Evolutionary conservation across 2,329 filamentous ascomycete genomes (phyloP).

Genomic region (Microdochium paspali): DNA sequence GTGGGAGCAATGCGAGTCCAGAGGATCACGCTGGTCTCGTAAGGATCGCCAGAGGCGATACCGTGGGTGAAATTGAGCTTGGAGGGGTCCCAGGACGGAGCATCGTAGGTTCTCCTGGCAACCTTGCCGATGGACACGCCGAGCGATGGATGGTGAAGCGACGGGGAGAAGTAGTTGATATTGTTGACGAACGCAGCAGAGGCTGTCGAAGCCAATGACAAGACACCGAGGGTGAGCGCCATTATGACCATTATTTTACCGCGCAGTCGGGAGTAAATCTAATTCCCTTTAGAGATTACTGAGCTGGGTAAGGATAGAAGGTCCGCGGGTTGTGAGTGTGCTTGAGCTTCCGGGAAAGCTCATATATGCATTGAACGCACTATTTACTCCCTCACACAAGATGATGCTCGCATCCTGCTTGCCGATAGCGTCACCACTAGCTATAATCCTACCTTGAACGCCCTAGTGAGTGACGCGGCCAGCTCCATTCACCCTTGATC

Average conservation of each 20-base stretch:
- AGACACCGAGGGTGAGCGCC: slow-evolving; percentile 6
- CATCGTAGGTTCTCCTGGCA: slow-evolving; percentile 39
- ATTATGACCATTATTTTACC: slow-evolving; percentile 7
- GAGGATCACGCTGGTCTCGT: slow-evolving; percentile 44
- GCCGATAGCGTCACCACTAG: neutral
- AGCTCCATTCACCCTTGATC: too few relatives aligned
- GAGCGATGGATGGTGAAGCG: slow-evolving; percentile 46
- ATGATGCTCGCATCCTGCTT: neutral
- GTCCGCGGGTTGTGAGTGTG: neutral
- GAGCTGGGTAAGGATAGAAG: neutral
- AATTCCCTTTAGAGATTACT: neutral
- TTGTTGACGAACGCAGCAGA: slow-evolving; percentile 26
- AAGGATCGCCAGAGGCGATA: slow-evolving; percentile 36
- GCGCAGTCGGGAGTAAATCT: neutral
- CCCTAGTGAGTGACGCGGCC: neutral
- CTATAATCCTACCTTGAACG: neutral
- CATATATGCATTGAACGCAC: neutral
- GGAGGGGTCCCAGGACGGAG: slow-evolving; percentile 31
- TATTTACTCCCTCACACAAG: neutral
- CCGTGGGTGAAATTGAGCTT: slow-evolving; percentile 52
- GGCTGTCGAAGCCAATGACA: slow-evolving; percentile 7
- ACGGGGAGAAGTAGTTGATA: slow-evolving; percentile 52
- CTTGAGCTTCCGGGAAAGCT: neutral
- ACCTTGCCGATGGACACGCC: slow-evolving; percentile 50
- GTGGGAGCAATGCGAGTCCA: slow-evolving; percentile 32